These are phyloP conservation scores for Phlebopus sp. DNA, from an alignment of 1,284 basidiomycete species.

Conservation along the genomic window DNA sequence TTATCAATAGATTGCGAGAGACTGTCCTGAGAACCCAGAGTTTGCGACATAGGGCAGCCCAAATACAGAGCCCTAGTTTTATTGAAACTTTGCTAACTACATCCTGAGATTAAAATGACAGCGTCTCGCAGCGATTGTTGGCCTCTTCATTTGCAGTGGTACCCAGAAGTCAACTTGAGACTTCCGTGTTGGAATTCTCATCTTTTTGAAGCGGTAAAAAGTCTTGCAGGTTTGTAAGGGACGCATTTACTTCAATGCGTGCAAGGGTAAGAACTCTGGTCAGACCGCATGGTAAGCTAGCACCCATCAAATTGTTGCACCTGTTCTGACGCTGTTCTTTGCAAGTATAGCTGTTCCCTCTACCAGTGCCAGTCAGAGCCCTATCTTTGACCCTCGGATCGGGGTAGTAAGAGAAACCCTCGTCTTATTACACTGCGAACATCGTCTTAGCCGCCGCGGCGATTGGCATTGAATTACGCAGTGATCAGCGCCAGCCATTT, in stretches of 20 bases:
- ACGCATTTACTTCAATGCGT: too few relatives aligned
- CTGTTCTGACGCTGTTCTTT: too few relatives aligned
- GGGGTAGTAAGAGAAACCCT: too few relatives aligned
- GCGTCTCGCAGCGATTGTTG: background rate
- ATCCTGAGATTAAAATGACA: background rate
- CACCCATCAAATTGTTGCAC: background rate
- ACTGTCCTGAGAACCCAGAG: conserved; percentile 66
- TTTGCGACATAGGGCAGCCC: conserved; percentile 35
- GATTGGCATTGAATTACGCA: background rate
- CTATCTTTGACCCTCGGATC: too few relatives aligned
- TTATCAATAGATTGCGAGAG: conserved; percentile 63
- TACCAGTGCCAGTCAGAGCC: too few relatives aligned
- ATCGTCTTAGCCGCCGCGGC: background rate
- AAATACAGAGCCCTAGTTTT: conserved; percentile 9
- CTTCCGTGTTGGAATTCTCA: background rate
- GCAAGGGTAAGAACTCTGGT: too few relatives aligned
- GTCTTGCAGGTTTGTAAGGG: too few relatives aligned
- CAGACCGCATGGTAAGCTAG: too few relatives aligned
- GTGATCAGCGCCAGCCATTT: background rate
- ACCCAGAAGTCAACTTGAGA: background rate
- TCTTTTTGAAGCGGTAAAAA: too few relatives aligned
- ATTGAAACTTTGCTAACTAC: conserved; percentile 13
- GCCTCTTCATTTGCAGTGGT: background rate
- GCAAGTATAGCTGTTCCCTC: too few relatives aligned
- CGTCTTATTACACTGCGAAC: too few relatives aligned